These are phyloP conservation scores for Podospora pseudocomata DNA, from an alignment of 495 filamentous ascomycete species.

Conservation along the genomic window DNA sequence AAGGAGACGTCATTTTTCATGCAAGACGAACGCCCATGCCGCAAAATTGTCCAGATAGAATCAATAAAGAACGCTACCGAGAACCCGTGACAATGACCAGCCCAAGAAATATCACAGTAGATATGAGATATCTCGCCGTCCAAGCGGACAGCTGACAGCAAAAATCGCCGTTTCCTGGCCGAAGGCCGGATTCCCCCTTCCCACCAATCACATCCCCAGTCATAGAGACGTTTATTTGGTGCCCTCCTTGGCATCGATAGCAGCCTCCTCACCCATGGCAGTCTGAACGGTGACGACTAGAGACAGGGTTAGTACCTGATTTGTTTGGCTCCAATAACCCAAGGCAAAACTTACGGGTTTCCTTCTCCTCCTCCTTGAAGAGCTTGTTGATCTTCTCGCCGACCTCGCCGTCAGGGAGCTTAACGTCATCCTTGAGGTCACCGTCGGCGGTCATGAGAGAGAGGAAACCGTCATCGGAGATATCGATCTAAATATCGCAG, in stretches of 20 bases:
- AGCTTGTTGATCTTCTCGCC: conserved; percentile 75
- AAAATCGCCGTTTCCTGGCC: conserved; percentile 17
- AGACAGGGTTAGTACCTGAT: conserved; percentile 21
- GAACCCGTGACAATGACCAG: conserved; percentile 11
- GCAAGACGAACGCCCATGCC: conserved; percentile 2
- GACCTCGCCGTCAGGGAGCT: conserved; percentile 83
- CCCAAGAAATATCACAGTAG: conserved; percentile 31
- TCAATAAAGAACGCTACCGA: conserved; percentile 10
- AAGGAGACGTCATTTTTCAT: conserved; percentile 1
- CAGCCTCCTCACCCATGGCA: conserved; percentile 92
- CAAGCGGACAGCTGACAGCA: conserved; percentile 21
- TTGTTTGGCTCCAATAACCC: neutral
- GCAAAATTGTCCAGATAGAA: conserved; percentile 16
- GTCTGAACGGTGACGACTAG: conserved; percentile 85
- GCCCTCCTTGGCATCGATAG: conserved; percentile 92
- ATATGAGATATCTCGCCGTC: conserved; percentile 28
- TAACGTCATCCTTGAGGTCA: conserved; percentile 88
- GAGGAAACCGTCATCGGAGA: conserved; percentile 87
- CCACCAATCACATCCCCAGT: neutral
- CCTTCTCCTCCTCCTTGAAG: conserved; percentile 61
- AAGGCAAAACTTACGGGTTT: conserved; percentile 68
- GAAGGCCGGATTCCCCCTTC: conserved; percentile 10
- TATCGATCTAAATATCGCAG: conserved; percentile 60
- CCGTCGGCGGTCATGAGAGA: conserved; percentile 80
- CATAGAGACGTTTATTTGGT: conserved; percentile 37